Conservation (phyloP, 495 filamentous ascomycete species). For the Penicillium waksmanii region DNA sequence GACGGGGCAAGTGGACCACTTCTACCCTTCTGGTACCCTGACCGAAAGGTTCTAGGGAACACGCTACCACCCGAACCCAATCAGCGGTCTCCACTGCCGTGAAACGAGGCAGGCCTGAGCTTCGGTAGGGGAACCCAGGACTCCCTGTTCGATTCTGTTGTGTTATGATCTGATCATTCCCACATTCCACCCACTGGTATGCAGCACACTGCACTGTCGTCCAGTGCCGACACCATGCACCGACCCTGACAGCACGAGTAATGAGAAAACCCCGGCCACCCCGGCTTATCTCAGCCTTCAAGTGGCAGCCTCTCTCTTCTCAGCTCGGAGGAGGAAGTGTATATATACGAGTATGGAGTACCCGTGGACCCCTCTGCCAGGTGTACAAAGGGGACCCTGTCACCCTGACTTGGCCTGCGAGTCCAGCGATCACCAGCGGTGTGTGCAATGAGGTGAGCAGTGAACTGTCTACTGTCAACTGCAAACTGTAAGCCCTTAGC, state of each 20-base stretch:
- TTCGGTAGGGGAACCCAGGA: too few relatives aligned
- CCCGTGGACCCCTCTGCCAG: too few relatives aligned
- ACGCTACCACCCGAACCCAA: slow-evolving; percentile 22
- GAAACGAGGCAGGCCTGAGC: background rate
- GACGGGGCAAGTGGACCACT: slow-evolving; percentile 11
- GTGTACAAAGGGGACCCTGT: too few relatives aligned
- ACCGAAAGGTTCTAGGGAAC: background rate
- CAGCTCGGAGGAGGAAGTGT: background rate
- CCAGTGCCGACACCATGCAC: background rate
- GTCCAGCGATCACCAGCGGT: background rate
- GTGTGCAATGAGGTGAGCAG: background rate
- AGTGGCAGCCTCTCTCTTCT: background rate
- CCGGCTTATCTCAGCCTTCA: background rate
- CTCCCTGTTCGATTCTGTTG: background rate
- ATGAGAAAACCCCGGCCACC: background rate
- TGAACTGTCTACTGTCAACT: background rate
- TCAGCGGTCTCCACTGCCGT: slow-evolving; percentile 19
- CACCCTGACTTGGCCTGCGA: too few relatives aligned
- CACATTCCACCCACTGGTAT: slow-evolving; percentile 13
- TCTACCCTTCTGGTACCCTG: too few relatives aligned
- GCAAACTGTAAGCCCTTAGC: background rate
- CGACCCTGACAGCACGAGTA: slow-evolving; percentile 1
- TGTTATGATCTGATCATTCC: slow-evolving; percentile 8
- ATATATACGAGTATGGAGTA: too few relatives aligned
- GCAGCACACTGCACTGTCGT: background rate